Evolutionary conservation across 164 flowering plant species (phyloP).

Genomic region (Echeveria elegans): DNA sequence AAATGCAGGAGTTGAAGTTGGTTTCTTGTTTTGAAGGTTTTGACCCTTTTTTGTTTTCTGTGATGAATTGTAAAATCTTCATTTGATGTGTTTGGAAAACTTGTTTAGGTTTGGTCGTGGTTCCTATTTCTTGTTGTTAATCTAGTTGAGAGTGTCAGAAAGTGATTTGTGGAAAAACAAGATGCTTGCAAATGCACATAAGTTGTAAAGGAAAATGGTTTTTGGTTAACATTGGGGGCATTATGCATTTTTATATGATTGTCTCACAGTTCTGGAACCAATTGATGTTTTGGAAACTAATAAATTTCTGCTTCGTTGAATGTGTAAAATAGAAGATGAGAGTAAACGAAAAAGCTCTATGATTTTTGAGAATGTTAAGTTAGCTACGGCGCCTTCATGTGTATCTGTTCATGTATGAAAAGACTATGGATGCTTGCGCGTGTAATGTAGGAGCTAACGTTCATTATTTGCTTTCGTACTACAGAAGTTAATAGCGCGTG

Average conservation of each 20-base stretch:
- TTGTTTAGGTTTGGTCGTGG: background rate
- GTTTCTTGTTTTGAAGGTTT: background rate
- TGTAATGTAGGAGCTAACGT: background rate
- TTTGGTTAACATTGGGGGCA: background rate
- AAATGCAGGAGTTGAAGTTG: background rate
- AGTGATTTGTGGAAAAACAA: background rate
- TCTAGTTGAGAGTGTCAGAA: background rate
- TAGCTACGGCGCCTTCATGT: too few relatives aligned
- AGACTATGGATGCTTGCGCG: background rate
- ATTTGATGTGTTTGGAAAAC: too few relatives aligned
- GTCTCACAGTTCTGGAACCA: too few relatives aligned
- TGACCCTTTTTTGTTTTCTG: background rate
- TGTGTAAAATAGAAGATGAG: background rate
- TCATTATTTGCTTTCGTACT: background rate
- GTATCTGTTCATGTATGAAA: background rate
- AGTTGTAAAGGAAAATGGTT: background rate
- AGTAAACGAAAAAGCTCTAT: background rate
- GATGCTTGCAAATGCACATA: too few relatives aligned
- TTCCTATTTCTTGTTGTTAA: background rate
- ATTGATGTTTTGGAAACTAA: too few relatives aligned
- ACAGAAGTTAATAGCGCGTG: constrained; percentile 7
- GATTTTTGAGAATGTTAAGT: background rate
- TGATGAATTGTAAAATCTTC: background rate
- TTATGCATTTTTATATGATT: background rate
- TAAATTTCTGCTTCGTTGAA: too few relatives aligned